Conservation (phyloP, 2,329 filamentous ascomycete species). For the Penicillium sp. region DNA sequence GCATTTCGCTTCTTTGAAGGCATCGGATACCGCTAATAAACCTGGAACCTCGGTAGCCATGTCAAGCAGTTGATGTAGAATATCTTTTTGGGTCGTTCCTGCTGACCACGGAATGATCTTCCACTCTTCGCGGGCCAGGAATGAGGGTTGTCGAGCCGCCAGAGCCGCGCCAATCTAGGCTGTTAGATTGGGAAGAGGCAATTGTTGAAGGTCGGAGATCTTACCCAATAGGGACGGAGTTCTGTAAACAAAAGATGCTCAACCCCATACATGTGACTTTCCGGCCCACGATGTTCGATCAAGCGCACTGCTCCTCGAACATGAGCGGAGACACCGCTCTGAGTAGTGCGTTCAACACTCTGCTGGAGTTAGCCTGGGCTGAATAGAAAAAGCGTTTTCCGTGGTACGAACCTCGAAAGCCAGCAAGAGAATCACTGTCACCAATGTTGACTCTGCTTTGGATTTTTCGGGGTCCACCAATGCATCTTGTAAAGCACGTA, state of each 20-base stretch:
- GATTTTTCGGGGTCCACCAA: constrained; percentile 35
- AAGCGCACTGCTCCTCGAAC: constrained; percentile 36
- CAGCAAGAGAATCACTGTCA: constrained; percentile 38
- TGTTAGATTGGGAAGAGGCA: background rate
- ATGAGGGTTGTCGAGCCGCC: constrained; percentile 32
- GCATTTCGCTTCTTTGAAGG: constrained; percentile 24
- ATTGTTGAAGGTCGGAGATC: background rate
- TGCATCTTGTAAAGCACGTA: constrained; percentile 38
- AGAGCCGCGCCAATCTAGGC: constrained; percentile 32
- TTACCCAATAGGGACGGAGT: constrained; percentile 41
- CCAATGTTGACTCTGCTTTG: constrained; percentile 38
- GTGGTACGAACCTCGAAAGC: constrained; percentile 33
- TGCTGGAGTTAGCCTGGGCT: constrained; percentile 11
- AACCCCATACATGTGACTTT: constrained; percentile 40
- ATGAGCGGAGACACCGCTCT: constrained; percentile 33
- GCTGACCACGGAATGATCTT: constrained; percentile 41
- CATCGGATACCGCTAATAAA: constrained; percentile 32
- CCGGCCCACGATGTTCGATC: constrained; percentile 39
- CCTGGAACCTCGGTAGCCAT: constrained; percentile 36
- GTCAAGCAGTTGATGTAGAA: constrained; percentile 38
- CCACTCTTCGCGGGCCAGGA: constrained; percentile 38
- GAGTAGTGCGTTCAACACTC: constrained; percentile 39
- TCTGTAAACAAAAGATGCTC: constrained; percentile 41
- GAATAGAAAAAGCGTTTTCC: background rate
- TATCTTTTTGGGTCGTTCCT: constrained; percentile 36